phyloP scores from a whole-genome alignment of 208 protist species.

The Herpetomonas samuelpessoai region DNA sequence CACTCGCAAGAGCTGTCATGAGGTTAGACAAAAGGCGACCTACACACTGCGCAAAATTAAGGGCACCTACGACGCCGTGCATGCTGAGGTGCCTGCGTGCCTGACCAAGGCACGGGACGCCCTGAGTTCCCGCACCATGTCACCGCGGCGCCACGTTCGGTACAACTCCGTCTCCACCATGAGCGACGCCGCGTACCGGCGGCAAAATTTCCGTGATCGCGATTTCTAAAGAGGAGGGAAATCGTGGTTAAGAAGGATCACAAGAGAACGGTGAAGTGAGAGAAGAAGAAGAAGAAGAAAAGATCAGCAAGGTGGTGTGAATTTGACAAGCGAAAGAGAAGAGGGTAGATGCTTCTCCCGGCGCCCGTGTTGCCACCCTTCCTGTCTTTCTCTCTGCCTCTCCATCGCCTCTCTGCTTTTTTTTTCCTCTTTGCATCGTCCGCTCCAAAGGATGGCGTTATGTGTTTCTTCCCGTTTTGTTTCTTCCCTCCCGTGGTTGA shows the following conservation, averaged over 20 bases:
- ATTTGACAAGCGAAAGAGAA: slow-evolving; percentile 2
- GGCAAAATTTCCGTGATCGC: slow-evolving; percentile 6
- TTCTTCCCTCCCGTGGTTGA: too few relatives aligned
- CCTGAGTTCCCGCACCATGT: slow-evolving; percentile 23
- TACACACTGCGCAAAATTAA: slow-evolving; percentile 49
- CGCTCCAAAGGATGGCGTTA: too few relatives aligned
- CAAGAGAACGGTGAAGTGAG: slow-evolving; percentile 6
- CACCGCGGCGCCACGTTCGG: slow-evolving; percentile 4
- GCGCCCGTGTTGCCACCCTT: neutral
- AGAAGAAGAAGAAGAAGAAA: slow-evolving; percentile 18
- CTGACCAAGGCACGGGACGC: slow-evolving; percentile 34
- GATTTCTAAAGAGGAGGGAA: neutral
- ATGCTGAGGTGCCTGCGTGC: slow-evolving; percentile 25
- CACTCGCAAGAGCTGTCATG: slow-evolving; percentile 25
- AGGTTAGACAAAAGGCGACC: slow-evolving; percentile 46
- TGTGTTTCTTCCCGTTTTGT: too few relatives aligned
- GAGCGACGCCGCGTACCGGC: slow-evolving; percentile 1
- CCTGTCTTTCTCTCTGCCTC: slow-evolving; percentile 1
- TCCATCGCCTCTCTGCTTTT: neutral
- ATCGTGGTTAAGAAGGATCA: too few relatives aligned
- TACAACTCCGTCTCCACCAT: slow-evolving; percentile 15
- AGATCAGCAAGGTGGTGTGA: neutral
- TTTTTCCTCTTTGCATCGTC: neutral
- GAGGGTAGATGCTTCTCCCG: neutral
- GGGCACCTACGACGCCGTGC: slow-evolving; percentile 43